Conservation (phyloP, 805 yeast genomes). For the Schwanniomyces sp. region DNA sequence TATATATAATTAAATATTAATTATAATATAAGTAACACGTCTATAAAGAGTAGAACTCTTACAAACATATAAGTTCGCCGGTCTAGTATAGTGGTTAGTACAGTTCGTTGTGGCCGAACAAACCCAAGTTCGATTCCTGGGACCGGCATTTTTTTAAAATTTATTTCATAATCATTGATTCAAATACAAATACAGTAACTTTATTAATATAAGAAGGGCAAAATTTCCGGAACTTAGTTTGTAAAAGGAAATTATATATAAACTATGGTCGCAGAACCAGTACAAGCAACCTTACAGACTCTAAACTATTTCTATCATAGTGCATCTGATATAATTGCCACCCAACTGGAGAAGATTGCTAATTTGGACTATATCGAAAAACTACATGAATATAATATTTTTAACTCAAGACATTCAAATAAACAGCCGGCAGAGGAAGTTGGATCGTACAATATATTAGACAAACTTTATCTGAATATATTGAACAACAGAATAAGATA, state of each 20-base stretch:
- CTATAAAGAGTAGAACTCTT: too few species aligned
- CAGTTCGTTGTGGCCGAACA: constrained; percentile 51
- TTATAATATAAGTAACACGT: too few species aligned
- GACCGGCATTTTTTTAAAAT: constrained; percentile 35
- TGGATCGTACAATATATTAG: neutral
- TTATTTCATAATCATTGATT: neutral
- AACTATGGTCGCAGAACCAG: constrained; percentile 47
- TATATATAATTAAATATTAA: too few species aligned
- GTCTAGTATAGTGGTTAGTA: constrained; percentile 52
- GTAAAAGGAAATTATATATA: neutral
- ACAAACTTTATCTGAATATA: constrained; percentile 1
- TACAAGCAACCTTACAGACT: constrained; percentile 34
- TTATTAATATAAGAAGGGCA: neutral
- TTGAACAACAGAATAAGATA: constrained; percentile 4
- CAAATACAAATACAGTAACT: neutral
- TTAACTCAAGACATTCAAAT: constrained; percentile 1
- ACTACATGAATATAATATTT: constrained; percentile 11
- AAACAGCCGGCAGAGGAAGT: neutral
- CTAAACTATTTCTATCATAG: constrained; percentile 20
- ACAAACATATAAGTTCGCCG: constrained; percentile 27
- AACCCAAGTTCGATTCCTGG: constrained; percentile 55
- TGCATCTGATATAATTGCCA: constrained; percentile 18
- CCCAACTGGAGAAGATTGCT: constrained; percentile 22
- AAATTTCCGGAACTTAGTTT: neutral
- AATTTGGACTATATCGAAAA: constrained; percentile 15